Conservation (phyloP, 306 rosid genomes). For the Leucaena leucocephala region DNA sequence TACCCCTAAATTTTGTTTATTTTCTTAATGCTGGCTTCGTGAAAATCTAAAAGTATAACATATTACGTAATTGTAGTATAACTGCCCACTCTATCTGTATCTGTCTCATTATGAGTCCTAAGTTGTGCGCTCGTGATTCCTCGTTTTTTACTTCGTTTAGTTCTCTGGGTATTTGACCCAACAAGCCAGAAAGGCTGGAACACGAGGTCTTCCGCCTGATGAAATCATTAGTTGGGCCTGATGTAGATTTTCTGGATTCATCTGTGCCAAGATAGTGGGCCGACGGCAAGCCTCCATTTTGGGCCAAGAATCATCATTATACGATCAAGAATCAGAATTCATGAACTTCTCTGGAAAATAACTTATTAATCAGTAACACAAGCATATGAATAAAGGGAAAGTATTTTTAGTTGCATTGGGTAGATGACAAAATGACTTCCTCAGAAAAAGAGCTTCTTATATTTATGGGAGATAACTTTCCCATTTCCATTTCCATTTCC, state of each 20-base stretch:
- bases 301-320: background rate
- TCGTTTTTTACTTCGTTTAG: background rate
- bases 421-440: too few relatives aligned
- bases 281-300: background rate
- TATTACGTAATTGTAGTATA: too few relatives aligned
- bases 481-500: too few relatives aligned
- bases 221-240: background rate
- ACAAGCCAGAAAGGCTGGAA: background rate
- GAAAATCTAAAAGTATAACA: background rate
- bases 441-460: too few relatives aligned
- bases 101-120: background rate
- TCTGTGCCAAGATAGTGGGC: background rate
- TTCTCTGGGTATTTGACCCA: background rate
- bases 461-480: too few relatives aligned
- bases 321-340: conserved; percentile 22
- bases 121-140: background rate
- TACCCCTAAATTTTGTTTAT: background rate
- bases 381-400: too few relatives aligned
- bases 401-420: too few relatives aligned
- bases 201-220: background rate
- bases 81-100: background rate
- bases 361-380: too few relatives aligned
- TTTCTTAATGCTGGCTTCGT: background rate
- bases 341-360: too few relatives aligned
- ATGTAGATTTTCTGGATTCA: background rate